phyloP scores from a whole-genome alignment of 2,329 filamentous ascomycete species.

The Pyricularia pennisetigena region DNA sequence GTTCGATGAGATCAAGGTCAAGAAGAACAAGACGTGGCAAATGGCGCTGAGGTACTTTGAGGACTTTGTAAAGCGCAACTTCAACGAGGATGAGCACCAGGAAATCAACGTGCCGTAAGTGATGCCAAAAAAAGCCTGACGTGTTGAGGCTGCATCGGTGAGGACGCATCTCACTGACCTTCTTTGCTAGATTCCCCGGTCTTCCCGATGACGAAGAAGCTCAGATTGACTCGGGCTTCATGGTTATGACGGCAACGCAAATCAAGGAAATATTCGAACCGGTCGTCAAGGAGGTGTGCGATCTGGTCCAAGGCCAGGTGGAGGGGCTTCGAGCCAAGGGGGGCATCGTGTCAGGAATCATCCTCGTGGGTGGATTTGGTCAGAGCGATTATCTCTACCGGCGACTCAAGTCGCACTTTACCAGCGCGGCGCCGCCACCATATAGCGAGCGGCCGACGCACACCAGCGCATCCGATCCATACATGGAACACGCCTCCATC shows the following conservation, averaged over 20 bases:
- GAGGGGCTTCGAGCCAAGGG: slow-evolving; percentile 51
- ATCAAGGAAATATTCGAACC: slow-evolving; percentile 69
- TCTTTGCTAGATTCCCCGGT: slow-evolving; percentile 51
- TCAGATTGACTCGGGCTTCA: slow-evolving; percentile 65
- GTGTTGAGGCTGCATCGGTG: neutral
- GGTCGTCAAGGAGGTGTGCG: slow-evolving; percentile 57
- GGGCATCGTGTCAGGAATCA: slow-evolving; percentile 60
- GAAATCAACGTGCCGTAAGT: slow-evolving; percentile 67
- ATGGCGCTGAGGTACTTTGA: slow-evolving; percentile 73
- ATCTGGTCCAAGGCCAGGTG: slow-evolving; percentile 59
- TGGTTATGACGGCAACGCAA: slow-evolving; percentile 60
- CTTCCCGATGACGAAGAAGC: slow-evolving; percentile 67
- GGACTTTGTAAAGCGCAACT: slow-evolving; percentile 77
- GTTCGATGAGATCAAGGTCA: slow-evolving; percentile 67
- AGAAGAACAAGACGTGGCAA: slow-evolving; percentile 72
- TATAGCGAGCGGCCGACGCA: slow-evolving; percentile 65
- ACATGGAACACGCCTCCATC: slow-evolving; percentile 42
- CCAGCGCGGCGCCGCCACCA: slow-evolving; percentile 44
- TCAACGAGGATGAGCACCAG: slow-evolving; percentile 66
- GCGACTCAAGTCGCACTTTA: slow-evolving; percentile 60
- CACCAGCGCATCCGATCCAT: slow-evolving; percentile 31
- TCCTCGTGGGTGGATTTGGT: slow-evolving; percentile 73
- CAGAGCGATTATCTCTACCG: slow-evolving; percentile 70
- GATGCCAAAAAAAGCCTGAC: too few species aligned
- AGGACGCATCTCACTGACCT: neutral